Conservation (phyloP, 108 stramenopile genomes). For the Discostella stelligeroides region DNA sequence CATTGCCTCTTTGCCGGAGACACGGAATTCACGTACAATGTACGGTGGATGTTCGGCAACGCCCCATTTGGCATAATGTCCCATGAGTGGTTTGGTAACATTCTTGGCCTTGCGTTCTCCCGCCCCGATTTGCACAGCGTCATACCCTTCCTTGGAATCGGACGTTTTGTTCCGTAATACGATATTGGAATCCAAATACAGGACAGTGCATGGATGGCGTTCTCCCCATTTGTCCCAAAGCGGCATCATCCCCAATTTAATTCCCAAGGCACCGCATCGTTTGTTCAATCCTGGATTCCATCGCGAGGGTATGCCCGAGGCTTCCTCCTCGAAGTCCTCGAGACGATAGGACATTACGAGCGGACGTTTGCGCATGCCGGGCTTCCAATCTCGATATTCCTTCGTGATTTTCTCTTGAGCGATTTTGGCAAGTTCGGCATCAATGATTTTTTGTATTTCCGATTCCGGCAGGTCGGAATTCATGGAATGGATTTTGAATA, state of each 20-base stretch:
- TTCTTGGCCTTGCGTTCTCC: conserved; percentile 94
- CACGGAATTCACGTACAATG: conserved; percentile 81
- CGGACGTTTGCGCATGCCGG: conserved; percentile 85
- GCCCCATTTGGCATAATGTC: conserved; percentile 64
- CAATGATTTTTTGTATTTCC: conserved; percentile 71
- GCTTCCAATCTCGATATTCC: conserved; percentile 75
- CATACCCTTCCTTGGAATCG: conserved; percentile 86
- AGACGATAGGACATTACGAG: conserved; percentile 60
- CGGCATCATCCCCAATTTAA: conserved; percentile 98
- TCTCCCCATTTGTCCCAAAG: conserved; percentile 97
- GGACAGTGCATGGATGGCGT: conserved; percentile 91
- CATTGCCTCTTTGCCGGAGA: conserved; percentile 69
- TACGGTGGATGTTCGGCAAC: conserved; percentile 77
- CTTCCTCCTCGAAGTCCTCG: conserved; percentile 77
- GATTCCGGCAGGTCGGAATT: conserved; percentile 56
- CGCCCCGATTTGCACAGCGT: conserved; percentile 89
- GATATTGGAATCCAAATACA: conserved; percentile 91
- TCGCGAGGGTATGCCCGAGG: conserved; percentile 41
- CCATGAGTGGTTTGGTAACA: conserved; percentile 72
- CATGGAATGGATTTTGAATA: conserved; percentile 42
- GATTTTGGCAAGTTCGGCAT: conserved; percentile 58
- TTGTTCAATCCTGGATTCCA: conserved; percentile 77
- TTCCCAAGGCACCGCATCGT: conserved; percentile 89
- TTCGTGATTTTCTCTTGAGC: conserved; percentile 52
- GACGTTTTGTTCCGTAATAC: conserved; percentile 89